Evolutionary conservation across 2,329 filamentous ascomycete species (phyloP), one percentile per base, ranked within the genome.

Genomic region (Capronia americana): DNA sequence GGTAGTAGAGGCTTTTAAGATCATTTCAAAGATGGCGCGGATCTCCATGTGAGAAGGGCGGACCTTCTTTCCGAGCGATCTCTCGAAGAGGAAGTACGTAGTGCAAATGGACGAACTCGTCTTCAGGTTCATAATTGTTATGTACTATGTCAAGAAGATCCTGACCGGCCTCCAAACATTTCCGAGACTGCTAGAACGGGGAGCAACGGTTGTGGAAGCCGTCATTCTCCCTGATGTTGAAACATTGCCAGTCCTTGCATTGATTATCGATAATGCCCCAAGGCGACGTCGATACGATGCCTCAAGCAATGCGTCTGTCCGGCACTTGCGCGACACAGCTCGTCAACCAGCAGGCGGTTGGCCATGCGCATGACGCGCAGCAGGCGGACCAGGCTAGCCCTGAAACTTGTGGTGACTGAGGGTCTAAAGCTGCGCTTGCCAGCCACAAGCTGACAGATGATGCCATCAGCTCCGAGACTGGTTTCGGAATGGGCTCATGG

Each of bases 311-410:
- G 38, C 28, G 6, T 20, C 38, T 23, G 57, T 58, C 30, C 57
- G 30, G 26, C 14, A 28, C 46, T 23, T n/a, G n/a, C 12, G 56
- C 34, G 38, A n/a, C 17, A 46, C 23, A 10, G 23, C 12, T 30
- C 26, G 23, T 26, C 17, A 8, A 24, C 12, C 28, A 30, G 20
- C 58, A 38, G 46, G 11, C 46, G 46, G n/a, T 59, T 12, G 54
- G 24, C 28, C 58, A 48, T n/a, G 61, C 28, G 46, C 60, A 70
- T 68, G 68, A 70, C 63, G 65, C 63, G 65, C 68, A 70, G 63
- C 48, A 60, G 48, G 51, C 51, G 60, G 63, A 61, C 50, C 54
- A 41, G 20, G 34, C 58, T 64, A 64, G 32, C 57, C 38, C 46
- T 66, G 65, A 67, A 67, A 67, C 64, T 67, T 32, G 28, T 38